Evolutionary conservation across 2,329 filamentous ascomycete species (phyloP), one percentile per base, ranked within the genome.

Genomic region (Arthrobotrys sinensis): DNA sequence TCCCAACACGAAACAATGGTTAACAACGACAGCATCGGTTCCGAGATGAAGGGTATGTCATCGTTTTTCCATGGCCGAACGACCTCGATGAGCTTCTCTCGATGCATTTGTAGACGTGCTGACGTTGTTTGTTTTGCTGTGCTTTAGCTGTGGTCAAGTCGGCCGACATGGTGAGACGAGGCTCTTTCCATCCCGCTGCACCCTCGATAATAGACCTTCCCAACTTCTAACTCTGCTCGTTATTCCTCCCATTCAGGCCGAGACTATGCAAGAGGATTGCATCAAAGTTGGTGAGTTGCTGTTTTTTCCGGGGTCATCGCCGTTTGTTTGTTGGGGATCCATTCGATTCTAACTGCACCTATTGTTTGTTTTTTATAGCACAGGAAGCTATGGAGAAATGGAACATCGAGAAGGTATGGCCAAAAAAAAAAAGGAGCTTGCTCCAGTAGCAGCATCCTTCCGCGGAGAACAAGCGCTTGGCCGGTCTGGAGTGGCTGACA

Each of bases 201-300:
- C 52, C 38, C 19, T 28, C 50, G n/a, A 43, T 46, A 36, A 4
- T 28, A 57, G 28, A 52, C 55, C 63, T 24, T 19, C 19, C 52
- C 12, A 24, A 45, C 16, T 34, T 75, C 52, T 72, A 57, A 62
- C 45, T 36, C 32, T 57, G 46, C 70, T 28, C 50, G 80, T 76
- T 79, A 79, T 53, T 71, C 72, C 79, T 68, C 71, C 81, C 81
- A 79, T 69, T 82, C 84, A 98, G 96, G 95, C 91, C 83, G 95
- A 98, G 76, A 94, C 97, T 83, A 97, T 99, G 96, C 94, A 97
- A 84, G 90, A 93, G 83, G 95, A 98, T 86, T 93, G 91, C 55
- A 93, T 99, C 83, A 93, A 97, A 89, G 92, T 97, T 84, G 94
- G 95, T 97, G 90, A 82, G 94, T 87, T 28, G 32, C 36, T 34